A percentile compares a stretch with the other conserved stretches of the same genome.
Evolutionary conservation across 306 rosid species (phyloP).

Genomic region (Spatholobus suberectus): DNA sequence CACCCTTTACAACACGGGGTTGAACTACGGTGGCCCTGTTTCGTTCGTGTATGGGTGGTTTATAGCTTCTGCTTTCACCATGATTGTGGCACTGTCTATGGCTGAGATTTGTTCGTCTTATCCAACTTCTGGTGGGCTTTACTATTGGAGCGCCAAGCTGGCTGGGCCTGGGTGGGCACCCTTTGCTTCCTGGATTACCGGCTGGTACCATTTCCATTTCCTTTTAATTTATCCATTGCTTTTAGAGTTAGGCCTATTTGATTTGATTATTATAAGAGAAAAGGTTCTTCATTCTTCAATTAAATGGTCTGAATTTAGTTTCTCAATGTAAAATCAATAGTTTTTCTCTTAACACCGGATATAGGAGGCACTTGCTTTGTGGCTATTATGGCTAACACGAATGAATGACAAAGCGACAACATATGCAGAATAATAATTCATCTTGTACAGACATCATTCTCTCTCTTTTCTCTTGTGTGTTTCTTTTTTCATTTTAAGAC

Average conservation of each 20-base stretch:
- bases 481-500: not conserved
- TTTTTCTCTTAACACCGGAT: too few species aligned
- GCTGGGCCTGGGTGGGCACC: constrained; percentile 97
- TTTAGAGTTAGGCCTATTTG: too few species aligned
- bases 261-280: too few species aligned
- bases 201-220: constrained; percentile 62
- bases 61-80: constrained; percentile 75
- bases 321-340: too few species aligned
- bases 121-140: constrained; percentile 97
- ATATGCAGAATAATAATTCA: not conserved
- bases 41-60: constrained; percentile 90
- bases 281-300: too few species aligned
- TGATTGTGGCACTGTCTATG: constrained; percentile 89
- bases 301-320: too few species aligned
- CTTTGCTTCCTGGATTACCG: constrained; percentile 96
- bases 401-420: not conserved
- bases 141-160: constrained; percentile 98
- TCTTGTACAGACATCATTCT: not conserved
- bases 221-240: not conserved
- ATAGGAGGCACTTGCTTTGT: not conserved
- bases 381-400: too few species aligned
- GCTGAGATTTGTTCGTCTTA: constrained; percentile 95
- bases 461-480: too few species aligned
- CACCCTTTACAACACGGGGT: constrained; percentile 89
- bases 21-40: constrained; percentile 83